Conservation (phyloP, 306 rosid genomes). For the Erythrophleum fordii region DNA sequence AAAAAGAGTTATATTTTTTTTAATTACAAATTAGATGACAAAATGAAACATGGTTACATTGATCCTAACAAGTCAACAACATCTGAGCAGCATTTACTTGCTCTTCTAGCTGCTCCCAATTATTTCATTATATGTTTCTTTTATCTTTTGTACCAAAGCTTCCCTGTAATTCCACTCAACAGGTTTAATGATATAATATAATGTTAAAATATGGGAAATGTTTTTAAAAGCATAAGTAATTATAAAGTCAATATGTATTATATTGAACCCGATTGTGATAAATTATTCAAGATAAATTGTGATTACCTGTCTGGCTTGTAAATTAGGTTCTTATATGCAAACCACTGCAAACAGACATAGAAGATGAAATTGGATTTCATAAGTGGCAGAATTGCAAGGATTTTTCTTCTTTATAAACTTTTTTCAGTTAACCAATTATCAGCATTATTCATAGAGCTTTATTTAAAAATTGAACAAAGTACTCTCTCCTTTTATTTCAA, state of each 20-base stretch:
- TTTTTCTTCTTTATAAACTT: neutral
- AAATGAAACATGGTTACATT: constrained; percentile 42
- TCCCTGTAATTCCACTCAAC: constrained; percentile 64
- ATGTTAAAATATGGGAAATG: neutral
- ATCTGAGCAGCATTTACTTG: constrained; percentile 40
- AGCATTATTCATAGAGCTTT: too few relatives aligned
- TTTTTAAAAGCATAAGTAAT: neutral
- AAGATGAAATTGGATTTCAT: neutral
- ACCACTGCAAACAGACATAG: constrained; percentile 66
- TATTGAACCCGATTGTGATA: neutral
- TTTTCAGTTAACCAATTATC: too few relatives aligned
- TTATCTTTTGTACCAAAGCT: constrained; percentile 59
- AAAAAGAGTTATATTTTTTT: constrained; percentile 47
- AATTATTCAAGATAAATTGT: constrained; percentile 17
- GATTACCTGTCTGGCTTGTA: constrained; percentile 83
- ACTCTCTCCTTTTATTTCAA: too few relatives aligned
- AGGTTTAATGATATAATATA: neutral
- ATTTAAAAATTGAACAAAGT: too few relatives aligned
- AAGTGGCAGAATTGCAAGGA: neutral
- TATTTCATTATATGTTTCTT: constrained; percentile 63
- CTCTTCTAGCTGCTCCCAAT: constrained; percentile 71
- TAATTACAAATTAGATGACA: constrained; percentile 40
- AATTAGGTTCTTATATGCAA: constrained; percentile 71
- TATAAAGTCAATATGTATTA: neutral
- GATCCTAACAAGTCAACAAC: constrained; percentile 14